These are phyloP conservation scores for Erythrophleum ivorense DNA, from an alignment of 331 rosid species.

Conservation along the genomic window DNA sequence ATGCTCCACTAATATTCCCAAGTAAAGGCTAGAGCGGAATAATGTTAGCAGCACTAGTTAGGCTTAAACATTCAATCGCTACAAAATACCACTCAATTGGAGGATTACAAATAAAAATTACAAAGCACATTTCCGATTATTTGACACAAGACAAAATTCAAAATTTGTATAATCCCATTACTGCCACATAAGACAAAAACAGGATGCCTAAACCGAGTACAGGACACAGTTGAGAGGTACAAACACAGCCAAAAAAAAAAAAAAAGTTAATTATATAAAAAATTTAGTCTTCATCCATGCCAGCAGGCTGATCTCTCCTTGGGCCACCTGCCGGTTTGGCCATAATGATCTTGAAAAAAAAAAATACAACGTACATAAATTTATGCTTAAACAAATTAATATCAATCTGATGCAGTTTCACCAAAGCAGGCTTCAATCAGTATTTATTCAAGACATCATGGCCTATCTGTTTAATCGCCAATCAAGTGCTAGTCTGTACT, in stretches of 20 bases:
- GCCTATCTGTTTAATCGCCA: not conserved
- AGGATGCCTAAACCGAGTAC: conserved; percentile 39
- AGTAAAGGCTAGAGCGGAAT: not conserved
- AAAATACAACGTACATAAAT: conserved; percentile 21
- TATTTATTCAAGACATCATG: not conserved
- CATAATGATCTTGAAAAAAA: conserved; percentile 79
- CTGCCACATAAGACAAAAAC: conserved; percentile 34
- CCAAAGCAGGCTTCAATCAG: conserved; percentile 1
- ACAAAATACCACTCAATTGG: not conserved
- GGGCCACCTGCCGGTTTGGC: conserved; percentile 98
- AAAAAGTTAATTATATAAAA: not conserved
- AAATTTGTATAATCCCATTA: conserved; percentile 40
- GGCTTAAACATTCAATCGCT: not conserved
- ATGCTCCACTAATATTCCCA: not conserved
- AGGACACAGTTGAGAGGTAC: conserved; percentile 33
- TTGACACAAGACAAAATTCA: conserved; percentile 30
- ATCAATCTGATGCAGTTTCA: conserved; percentile 8
- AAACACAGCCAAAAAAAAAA: conserved; percentile 19
- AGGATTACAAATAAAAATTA: conserved; percentile 35
- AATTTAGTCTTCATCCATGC: conserved; percentile 83
- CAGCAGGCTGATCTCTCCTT: conserved; percentile 80
- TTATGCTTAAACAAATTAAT: conserved; percentile 5
- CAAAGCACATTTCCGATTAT: conserved; percentile 21
- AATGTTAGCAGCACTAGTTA: not conserved
- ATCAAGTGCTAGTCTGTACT: not conserved